phyloP scores from a whole-genome alignment of 148 eudicot genomes.

The Cornus kousa region DNA sequence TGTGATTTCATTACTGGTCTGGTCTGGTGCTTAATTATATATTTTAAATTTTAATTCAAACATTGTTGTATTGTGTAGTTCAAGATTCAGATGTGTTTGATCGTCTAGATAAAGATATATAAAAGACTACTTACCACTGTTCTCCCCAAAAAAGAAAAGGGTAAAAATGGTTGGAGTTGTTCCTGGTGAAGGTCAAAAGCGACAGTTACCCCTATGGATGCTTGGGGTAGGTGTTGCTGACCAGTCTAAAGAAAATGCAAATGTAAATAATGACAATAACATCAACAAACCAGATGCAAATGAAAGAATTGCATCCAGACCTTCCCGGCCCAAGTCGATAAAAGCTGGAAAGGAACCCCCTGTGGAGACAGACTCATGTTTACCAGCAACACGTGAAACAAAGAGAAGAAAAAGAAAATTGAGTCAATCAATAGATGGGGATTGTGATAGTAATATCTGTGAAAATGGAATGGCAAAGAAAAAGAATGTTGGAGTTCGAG shows the following conservation, averaged over 20 bases:
- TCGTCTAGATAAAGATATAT: neutral
- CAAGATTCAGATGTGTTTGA: neutral
- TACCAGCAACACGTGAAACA: slow-evolving; percentile 28
- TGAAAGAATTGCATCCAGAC: slow-evolving; percentile 16
- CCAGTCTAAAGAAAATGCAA: slow-evolving; percentile 16
- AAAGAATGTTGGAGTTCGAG: slow-evolving; percentile 26
- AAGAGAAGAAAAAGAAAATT: slow-evolving; percentile 26
- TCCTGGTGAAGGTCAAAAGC: slow-evolving; percentile 26
- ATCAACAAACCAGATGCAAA: neutral
- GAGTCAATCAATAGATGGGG: slow-evolving; percentile 19
- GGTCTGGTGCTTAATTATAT: too few species aligned
- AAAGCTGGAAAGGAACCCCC: slow-evolving; percentile 11
- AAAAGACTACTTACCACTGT: too few species aligned
- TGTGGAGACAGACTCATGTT: neutral
- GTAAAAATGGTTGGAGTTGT: neutral
- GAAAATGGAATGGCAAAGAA: slow-evolving; percentile 26
- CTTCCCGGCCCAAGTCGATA: slow-evolving; percentile 15
- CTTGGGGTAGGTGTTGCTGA: slow-evolving; percentile 20
- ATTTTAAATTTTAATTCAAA: too few species aligned
- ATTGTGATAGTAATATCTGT: slow-evolving; percentile 9
- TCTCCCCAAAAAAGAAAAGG: neutral
- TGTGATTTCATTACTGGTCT: neutral
- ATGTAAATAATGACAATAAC: slow-evolving; percentile 13
- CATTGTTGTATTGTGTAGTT: neutral
- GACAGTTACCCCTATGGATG: slow-evolving; percentile 80